Evolutionary conservation across 2,329 filamentous ascomycete genomes (phyloP).

Genomic region (Colletotrichum australisinense): DNA sequence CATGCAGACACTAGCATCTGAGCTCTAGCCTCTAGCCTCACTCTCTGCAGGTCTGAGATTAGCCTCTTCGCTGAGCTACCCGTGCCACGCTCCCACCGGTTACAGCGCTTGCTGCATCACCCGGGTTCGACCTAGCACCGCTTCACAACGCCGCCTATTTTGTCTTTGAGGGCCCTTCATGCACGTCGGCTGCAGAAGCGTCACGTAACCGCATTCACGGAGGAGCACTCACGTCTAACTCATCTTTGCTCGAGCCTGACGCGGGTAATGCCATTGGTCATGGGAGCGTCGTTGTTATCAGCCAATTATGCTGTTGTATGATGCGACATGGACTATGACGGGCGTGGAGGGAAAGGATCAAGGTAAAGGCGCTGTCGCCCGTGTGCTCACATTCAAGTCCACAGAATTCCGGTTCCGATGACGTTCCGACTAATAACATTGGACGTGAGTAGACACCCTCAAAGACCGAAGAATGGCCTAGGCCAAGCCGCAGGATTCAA

Average conservation of each 20-base stretch:
- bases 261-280: constrained; percentile 13
- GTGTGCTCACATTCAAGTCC: not conserved
- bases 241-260: not conserved
- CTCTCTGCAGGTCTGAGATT: constrained; percentile 26
- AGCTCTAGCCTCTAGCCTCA: constrained; percentile 25
- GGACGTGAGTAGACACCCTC: not conserved
- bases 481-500: constrained; percentile 9
- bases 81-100: constrained; percentile 15
- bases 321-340: constrained; percentile 9
- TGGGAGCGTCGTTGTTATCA: not conserved
- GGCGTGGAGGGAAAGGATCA: constrained; percentile 1
- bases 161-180: constrained; percentile 9
- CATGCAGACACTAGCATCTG: not conserved
- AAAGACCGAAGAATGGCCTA: constrained; percentile 10
- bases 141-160: constrained; percentile 5
- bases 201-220: not conserved
- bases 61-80: constrained; percentile 10
- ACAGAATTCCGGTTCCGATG: not conserved
- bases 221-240: not conserved
- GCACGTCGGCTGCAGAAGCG: constrained; percentile 23
- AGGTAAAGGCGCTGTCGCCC: constrained; percentile 3
- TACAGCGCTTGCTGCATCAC: constrained; percentile 6
- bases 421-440: not conserved
- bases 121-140: constrained; percentile 16
- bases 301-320: not conserved